Evolutionary conservation across 169 alveolate genomes (phyloP).

Genomic region (Cryptosporidium muris): DNA sequence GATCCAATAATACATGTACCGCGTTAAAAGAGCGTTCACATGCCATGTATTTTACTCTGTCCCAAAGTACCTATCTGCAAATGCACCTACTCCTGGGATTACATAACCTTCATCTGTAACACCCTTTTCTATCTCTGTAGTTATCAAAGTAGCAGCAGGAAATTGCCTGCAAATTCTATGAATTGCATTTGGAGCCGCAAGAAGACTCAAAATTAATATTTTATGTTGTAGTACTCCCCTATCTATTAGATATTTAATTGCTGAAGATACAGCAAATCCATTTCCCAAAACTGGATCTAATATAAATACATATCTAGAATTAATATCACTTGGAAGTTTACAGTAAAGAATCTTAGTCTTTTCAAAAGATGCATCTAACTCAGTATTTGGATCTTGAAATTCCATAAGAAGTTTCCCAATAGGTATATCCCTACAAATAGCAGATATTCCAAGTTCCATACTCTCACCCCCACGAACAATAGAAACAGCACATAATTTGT

Average conservation of each 20-base stretch:
- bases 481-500: slow-evolving; percentile 69
- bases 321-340: slow-evolving; percentile 66
- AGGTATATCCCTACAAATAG: slow-evolving; percentile 66
- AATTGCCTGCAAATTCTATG: slow-evolving; percentile 61
- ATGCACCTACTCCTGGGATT: slow-evolving; percentile 69
- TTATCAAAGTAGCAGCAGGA: slow-evolving; percentile 57
- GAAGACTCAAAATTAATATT: slow-evolving; percentile 50
- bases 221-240: slow-evolving; percentile 65
- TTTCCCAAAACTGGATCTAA: slow-evolving; percentile 68
- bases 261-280: slow-evolving; percentile 68
- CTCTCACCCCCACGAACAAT: slow-evolving; percentile 72
- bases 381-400: slow-evolving; percentile 64
- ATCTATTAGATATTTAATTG: slow-evolving; percentile 22
- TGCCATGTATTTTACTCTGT: slow-evolving; percentile 15
- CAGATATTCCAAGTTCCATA: slow-evolving; percentile 69
- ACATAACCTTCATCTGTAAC: slow-evolving; percentile 60
- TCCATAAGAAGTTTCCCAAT: slow-evolving; percentile 63
- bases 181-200: slow-evolving; percentile 68
- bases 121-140: slow-evolving; percentile 69
- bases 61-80: slow-evolving; percentile 73
- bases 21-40: not conserved
- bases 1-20: not conserved
- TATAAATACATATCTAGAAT: slow-evolving; percentile 57
- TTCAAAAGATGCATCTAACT: slow-evolving; percentile 58
- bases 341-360: slow-evolving; percentile 58